Base-by-base conservation (phyloP, 2,329 filamentous ascomycete species). In the Colletotrichum godetiae region DNA sequence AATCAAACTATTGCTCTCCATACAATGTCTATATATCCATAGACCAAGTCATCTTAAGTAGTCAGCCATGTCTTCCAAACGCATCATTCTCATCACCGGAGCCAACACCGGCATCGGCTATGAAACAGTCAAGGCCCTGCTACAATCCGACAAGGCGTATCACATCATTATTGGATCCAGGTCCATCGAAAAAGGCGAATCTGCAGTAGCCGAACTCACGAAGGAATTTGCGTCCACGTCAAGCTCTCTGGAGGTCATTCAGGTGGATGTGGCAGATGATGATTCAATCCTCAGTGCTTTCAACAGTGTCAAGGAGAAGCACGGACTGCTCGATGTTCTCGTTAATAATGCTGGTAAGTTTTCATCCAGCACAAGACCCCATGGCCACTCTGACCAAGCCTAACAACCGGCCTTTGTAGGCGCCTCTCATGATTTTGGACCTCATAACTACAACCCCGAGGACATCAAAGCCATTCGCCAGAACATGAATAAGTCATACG, bases 101-200 rank as follows among this genome's bases (percentile, higher is more conserved):
- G 90, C 84, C 73, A 92, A 91, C 76, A 91, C 87, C 0, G 90
- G 90, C 19, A 85, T 93, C 24, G 91, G 91, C 3, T 87, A 86
- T 49, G 87, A 92, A 75, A 85, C 84, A 8, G 86, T 91, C 62
- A 90, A 88, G 74, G 86, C 88, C 1, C 81, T 92, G 0, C 81
- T 85, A 57, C 75, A 81, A 12, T 89, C 90, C 0, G 35, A 78
- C 0, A 81, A 80, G 10, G n/a, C 85, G 2, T 92, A 92, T 78
- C 83, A 86, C 10, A 84, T 93, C 68, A 77, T 92, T 29, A 77
- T 93, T 4, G 90, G 90, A 37, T 85, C 85, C 52, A 87, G 91
- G 2, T 85, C 82, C 1, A 29, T 86, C 0, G 80, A 83, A 3
- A 91, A 90, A 65, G 90, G 84, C 24, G 79, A 89, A 1, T 78